Percentiles rank a stretch among this genome's conserved stretches.
These are phyloP conservation scores for Saturnispora diversa DNA, from an alignment of 805 yeast genomes.

Conservation along the genomic window DNA sequence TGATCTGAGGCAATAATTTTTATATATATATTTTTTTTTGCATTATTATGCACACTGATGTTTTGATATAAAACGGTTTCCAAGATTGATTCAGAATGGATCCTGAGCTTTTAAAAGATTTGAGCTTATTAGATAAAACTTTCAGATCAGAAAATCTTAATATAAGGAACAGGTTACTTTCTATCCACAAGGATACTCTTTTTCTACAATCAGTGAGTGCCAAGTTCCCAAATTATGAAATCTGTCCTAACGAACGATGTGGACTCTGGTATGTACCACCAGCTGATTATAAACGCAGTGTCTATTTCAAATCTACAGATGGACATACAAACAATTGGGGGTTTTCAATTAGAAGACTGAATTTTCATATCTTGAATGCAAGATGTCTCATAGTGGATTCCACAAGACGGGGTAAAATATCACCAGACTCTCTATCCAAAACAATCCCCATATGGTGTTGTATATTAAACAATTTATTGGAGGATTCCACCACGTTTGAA, in stretches of 20 bases:
- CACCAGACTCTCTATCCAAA: slow-evolving; percentile 83
- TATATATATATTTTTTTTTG: too few species aligned
- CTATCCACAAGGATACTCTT: slow-evolving; percentile 56
- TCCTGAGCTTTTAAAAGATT: slow-evolving; percentile 16
- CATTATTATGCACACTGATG: too few species aligned
- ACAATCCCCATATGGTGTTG: slow-evolving; percentile 92
- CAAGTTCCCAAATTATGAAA: slow-evolving; percentile 29
- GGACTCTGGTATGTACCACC: slow-evolving; percentile 78
- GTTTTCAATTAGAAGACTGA: slow-evolving; percentile 64
- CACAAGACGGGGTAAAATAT: slow-evolving; percentile 72
- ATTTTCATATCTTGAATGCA: slow-evolving; percentile 56
- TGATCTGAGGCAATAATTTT: too few species aligned
- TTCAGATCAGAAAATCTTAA: slow-evolving; percentile 14
- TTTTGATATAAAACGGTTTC: neutral
- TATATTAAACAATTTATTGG: slow-evolving; percentile 51
- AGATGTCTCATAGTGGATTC: slow-evolving; percentile 62
- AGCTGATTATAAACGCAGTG: slow-evolving; percentile 30
- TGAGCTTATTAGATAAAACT: slow-evolving; percentile 11
- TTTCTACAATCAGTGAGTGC: slow-evolving; percentile 39
- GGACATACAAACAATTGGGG: slow-evolving; percentile 82
- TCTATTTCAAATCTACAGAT: slow-evolving; percentile 85
- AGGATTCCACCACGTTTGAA: slow-evolving; percentile 23
- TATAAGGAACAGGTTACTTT: slow-evolving; percentile 45
- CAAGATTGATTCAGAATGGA: slow-evolving; percentile 10
- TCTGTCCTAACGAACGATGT: slow-evolving; percentile 74